Evolutionary conservation across 768 basidiomycete genomes (phyloP).

Genomic region (Amanita jacksonii): DNA sequence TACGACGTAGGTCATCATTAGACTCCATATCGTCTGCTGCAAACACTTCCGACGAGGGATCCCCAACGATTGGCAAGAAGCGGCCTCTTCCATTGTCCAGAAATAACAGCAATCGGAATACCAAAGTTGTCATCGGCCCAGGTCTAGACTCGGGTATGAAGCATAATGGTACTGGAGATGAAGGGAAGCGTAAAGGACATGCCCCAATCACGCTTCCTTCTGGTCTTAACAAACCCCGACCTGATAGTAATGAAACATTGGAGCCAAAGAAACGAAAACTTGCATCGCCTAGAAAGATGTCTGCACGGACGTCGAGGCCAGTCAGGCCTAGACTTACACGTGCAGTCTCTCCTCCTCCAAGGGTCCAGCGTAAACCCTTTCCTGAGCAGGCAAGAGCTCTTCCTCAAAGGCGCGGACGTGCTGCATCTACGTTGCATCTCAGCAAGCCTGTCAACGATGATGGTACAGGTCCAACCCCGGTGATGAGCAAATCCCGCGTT

Average conservation of each 20-base stretch:
- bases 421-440: not conserved
- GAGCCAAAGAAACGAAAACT: conserved; percentile 26
- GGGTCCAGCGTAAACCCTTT: not conserved
- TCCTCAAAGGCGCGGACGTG: not conserved
- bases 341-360: conserved; percentile 2
- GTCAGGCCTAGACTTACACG: conserved; percentile 13
- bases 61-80: conserved; percentile 33
- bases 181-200: not conserved
- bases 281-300: conserved; percentile 12
- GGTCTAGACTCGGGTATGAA: not conserved
- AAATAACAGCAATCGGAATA: conserved; percentile 11
- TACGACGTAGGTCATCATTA: conserved; percentile 30
- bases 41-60: conserved; percentile 20
- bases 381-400: not conserved
- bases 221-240: not conserved
- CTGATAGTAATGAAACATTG: conserved; percentile 9
- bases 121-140: not conserved
- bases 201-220: conserved; percentile 1
- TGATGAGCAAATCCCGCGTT: not conserved
- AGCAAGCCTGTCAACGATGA: not conserved
- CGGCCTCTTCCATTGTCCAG: conserved; percentile 23
- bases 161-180: not conserved
- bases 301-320: conserved; percentile 9
- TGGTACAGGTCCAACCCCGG: not conserved
- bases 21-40: conserved; percentile 30